phyloP scores from a whole-genome alignment of 2,329 filamentous ascomycete species.

The Chaetomium globosum region DNA sequence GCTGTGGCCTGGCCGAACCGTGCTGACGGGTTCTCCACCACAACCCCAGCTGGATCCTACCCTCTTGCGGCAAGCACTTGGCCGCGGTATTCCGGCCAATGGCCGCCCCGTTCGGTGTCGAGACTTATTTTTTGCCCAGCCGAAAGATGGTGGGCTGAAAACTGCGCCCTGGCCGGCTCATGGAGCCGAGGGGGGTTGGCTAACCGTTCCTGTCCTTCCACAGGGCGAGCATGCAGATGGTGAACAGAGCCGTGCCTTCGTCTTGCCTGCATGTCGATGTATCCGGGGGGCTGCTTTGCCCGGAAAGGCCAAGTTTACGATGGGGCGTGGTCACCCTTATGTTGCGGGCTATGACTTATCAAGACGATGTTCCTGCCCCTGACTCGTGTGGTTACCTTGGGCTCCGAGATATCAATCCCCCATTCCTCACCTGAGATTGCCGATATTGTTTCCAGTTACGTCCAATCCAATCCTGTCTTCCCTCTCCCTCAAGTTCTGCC shows the following conservation, averaged over 20 bases:
- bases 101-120: slow-evolving; percentile 1
- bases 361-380: slow-evolving; percentile 18
- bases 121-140: slow-evolving; percentile 34
- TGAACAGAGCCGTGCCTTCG: slow-evolving; percentile 2
- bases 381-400: not conserved
- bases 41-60: slow-evolving; percentile 18
- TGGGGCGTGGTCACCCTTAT: slow-evolving; percentile 2
- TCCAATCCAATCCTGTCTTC: not conserved
- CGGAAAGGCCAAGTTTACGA: slow-evolving; percentile 22
- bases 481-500: not conserved
- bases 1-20: slow-evolving; percentile 17
- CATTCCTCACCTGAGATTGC: slow-evolving; percentile 1
- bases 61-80: slow-evolving; percentile 20
- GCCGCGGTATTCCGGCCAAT: slow-evolving; percentile 35
- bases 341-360: slow-evolving; percentile 15
- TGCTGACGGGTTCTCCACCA: slow-evolving; percentile 26
- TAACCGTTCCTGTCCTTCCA: slow-evolving; percentile 7
- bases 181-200: slow-evolving; percentile 7
- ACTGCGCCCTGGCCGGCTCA: slow-evolving; percentile 31
- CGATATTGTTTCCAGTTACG: not conserved
- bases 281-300: slow-evolving; percentile 14
- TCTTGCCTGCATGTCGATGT: slow-evolving; percentile 13
- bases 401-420: slow-evolving; percentile 1
- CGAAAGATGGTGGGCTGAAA: slow-evolving; percentile 25
- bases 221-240: not conserved